phyloP scores from a whole-genome alignment of 1,284 basidiomycete species.

The Cutaneotrichosporon sp. region DNA sequence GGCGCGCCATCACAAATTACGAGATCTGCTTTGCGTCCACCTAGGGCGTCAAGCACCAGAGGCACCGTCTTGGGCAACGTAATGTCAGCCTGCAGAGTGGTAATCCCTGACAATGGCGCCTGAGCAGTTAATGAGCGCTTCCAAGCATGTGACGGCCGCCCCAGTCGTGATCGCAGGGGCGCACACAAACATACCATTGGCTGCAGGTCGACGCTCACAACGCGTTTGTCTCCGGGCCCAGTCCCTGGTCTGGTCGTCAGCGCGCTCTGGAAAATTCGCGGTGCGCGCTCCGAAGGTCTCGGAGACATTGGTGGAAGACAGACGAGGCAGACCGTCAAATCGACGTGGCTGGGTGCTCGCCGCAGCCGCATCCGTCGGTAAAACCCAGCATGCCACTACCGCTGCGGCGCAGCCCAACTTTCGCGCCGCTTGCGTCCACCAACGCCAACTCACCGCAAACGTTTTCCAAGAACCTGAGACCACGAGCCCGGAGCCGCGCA shows the following conservation, averaged over 20 bases:
- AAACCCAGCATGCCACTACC: too few relatives aligned
- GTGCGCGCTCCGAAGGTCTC: too few relatives aligned
- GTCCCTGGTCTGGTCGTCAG: conserved; percentile 14
- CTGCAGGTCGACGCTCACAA: conserved; percentile 56
- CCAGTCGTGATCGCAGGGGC: not conserved
- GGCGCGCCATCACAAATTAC: conserved; percentile 59
- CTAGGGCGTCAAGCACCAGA: conserved; percentile 51
- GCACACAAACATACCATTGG: conserved; percentile 49
- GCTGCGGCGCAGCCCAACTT: too few relatives aligned
- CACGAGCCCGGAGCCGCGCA: conserved; percentile 56
- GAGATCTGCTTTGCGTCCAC: conserved; percentile 52
- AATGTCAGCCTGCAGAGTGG: conserved; percentile 55
- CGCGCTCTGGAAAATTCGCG: not conserved
- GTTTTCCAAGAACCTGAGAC: conserved; percentile 43
- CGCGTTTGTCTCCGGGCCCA: conserved; percentile 29
- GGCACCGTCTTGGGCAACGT: conserved; percentile 53
- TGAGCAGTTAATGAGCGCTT: conserved; percentile 10
- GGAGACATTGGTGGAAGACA: too few relatives aligned
- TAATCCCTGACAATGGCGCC: conserved; percentile 54
- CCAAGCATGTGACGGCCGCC: too few relatives aligned
- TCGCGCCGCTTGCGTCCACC: not conserved
- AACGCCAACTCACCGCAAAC: conserved; percentile 36
- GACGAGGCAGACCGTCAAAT: too few relatives aligned
- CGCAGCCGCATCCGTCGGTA: too few relatives aligned
- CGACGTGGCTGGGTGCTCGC: too few relatives aligned